Conservation (phyloP, 495 filamentous ascomycete genomes). For the Parmelia sp. region DNA sequence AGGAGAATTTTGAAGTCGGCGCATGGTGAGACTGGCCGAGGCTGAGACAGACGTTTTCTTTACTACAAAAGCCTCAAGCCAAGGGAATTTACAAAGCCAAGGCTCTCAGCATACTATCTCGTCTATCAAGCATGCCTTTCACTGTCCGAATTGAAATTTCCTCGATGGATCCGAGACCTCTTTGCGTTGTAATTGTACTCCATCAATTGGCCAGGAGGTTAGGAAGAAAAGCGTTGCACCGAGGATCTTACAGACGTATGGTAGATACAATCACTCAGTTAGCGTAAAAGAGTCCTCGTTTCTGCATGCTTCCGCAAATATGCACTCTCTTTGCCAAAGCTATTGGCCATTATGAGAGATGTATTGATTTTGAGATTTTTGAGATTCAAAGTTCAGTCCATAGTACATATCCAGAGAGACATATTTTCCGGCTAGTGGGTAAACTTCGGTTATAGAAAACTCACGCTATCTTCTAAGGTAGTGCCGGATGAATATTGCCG, state of each 20-base stretch:
- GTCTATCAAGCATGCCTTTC: neutral
- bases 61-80: neutral
- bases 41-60: neutral
- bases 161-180: neutral
- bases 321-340: neutral
- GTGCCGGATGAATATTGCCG: neutral
- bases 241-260: neutral
- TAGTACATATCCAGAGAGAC: too few relatives aligned
- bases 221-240: neutral
- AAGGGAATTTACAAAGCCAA: neutral
- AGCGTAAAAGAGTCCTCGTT: neutral
- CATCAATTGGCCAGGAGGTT: neutral
- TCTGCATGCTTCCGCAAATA: neutral
- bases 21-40: conserved; percentile 53
- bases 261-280: neutral
- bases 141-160: neutral
- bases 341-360: too few relatives aligned
- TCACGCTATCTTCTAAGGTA: neutral
- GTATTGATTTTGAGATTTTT: too few relatives aligned
- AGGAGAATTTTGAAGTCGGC: conserved; percentile 75
- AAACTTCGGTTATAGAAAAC: neutral
- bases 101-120: neutral
- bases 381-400: too few relatives aligned
- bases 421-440: too few relatives aligned
- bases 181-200: neutral